Base-by-base conservation (phyloP, 2,329 filamentous ascomycete species). In the Venturia effusa region DNA sequence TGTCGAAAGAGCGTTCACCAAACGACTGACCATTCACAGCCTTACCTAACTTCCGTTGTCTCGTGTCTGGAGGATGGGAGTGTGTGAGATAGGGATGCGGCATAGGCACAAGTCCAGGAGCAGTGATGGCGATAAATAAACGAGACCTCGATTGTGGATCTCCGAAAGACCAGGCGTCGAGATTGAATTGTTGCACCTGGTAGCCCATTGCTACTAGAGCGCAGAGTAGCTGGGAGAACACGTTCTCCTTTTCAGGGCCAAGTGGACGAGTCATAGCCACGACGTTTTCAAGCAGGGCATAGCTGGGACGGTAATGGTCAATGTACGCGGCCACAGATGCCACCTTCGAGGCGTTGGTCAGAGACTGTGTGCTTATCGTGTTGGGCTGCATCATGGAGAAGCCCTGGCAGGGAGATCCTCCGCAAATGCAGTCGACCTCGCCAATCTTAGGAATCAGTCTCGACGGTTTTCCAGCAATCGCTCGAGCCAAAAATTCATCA, bases 241-340 rank as follows among this genome's bases (percentile, higher is more conserved):
- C 83, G 65, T 90, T 89, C 4, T 80, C 75, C 19, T 80, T 75
- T 39, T 73, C 75, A 24, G 30, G 30, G 22, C 64, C 64, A 7
- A 43, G 27, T 17, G 30, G 34, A 59, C 76, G 80, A 0, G 88
- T 81, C 75, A 93, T 90, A 0, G 76, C 79, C 0, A 83, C 74
- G 0, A 95, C 90, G 67, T 95, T 95, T 72, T 95, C 90, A 0
- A 95, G 79, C 0, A 93, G 68, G 0, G 86, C 88, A 70, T 89
- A 93, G n/a, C 83, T 79, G 0, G 90, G 90, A 0, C 87, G 82
- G 67, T 90, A 92, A 0, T 90, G 75, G 67, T 95, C 90, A 1
- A 93, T 78, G 65, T 83, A 90, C 0, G 89, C 85, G 0, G 86
- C 86, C 43, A 93, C 90, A 0, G 88, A 88, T 0, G 88, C 89